Conservation (phyloP, 2,329 filamentous ascomycete genomes). For the Colletotrichum theobromicola region DNA sequence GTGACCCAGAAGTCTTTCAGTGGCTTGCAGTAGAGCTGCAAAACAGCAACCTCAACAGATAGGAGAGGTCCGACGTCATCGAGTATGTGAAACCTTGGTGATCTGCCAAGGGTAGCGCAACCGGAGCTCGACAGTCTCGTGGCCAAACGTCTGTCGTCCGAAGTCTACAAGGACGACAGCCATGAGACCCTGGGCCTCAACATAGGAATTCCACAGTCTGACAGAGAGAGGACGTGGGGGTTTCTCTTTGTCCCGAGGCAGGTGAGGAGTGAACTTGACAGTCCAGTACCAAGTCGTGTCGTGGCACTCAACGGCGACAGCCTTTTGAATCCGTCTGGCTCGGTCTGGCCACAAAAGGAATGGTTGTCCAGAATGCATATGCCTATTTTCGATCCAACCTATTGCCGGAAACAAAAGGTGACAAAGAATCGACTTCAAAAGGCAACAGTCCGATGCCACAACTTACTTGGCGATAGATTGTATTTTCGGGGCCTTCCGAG, state of each 20-base stretch:
- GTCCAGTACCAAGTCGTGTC: background rate
- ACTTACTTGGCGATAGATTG: background rate
- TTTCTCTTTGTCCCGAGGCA: background rate
- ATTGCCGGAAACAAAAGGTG: background rate
- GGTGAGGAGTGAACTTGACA: background rate
- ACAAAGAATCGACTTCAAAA: background rate
- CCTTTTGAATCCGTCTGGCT: background rate
- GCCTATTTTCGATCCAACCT: background rate
- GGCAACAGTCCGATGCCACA: background rate
- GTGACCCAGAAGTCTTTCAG: background rate
- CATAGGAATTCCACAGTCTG: background rate
- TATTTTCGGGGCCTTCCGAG: background rate
- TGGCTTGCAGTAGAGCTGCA: background rate
- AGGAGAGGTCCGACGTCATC: background rate
- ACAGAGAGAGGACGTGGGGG: background rate
- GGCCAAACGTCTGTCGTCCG: background rate
- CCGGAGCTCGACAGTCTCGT: background rate
- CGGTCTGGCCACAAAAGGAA: background rate
- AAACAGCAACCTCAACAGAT: background rate
- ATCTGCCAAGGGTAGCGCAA: background rate
- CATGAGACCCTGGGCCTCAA: background rate
- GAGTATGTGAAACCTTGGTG: background rate
- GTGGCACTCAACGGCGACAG: background rate
- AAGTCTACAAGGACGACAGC: background rate
- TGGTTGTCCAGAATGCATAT: too few relatives aligned